Evolutionary conservation across 306 rosid species (phyloP), one percentile per base, ranked within the genome.

Genomic region (Quercus robur): DNA sequence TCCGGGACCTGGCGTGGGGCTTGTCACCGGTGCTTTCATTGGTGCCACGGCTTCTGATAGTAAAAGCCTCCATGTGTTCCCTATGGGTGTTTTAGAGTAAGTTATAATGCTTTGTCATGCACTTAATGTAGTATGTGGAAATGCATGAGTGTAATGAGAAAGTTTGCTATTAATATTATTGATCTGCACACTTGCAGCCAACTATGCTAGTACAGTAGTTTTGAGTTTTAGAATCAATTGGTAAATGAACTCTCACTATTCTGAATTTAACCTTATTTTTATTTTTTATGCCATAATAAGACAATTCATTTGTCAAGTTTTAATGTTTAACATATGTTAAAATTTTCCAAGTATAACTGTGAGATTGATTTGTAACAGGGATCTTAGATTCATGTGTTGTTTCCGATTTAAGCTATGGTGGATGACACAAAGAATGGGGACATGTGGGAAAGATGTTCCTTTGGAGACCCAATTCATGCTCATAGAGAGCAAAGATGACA

Each of bases 401-500:
- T 95, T 95, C 79, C 96, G 99, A 54, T 95, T 95, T 90, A 93
- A 93, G 89, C 83, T 95, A 75, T 95, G 99, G 99, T 95, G 99
- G 99, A 95, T 95, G 99, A 93, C 99, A n/a, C 99, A 96, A 57
- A 93, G 97, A 75, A 93, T 91, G 97, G 99, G 99, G 75, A 88
- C 87, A 20, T 88, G 87, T 82, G 99, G 97, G 62, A 88, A 77
- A 81, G 99, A 96, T 75, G 84, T 96, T 74, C 99, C 99, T 58
- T 71, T 96, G 54, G 99, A 96, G 90, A 96, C 99, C 13, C 99
- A 96, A 35, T 96, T 93, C 87, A 80, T 96, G 92, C 92, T 96
- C 3, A 88, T 96, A 70, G 99, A 96, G 86, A 90, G 90, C 86
- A 84, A 91, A 84, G 86, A 78, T n/a, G 79, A 49, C 25, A 71